These are phyloP conservation scores for Sporisorium graminicola DNA, from an alignment of 1,284 basidiomycete genomes.

Conservation along the genomic window DNA sequence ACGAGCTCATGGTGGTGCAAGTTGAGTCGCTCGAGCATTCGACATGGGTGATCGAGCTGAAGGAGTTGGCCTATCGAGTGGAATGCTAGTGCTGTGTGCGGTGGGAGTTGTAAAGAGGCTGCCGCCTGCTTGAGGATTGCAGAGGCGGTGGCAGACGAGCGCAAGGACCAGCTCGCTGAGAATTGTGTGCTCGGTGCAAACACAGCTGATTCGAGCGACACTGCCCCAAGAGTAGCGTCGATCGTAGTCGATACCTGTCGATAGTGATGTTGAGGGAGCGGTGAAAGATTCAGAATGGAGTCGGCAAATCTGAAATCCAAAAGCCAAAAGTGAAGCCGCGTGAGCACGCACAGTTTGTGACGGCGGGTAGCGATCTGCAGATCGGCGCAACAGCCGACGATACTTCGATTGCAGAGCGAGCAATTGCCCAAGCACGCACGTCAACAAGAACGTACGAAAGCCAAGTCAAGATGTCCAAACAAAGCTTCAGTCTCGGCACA, in stretches of 20 bases:
- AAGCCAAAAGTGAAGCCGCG: not conserved
- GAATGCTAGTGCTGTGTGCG: not conserved
- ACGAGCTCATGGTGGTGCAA: constrained; percentile 36
- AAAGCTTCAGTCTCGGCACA: not conserved
- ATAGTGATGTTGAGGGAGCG: not conserved
- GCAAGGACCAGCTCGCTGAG: not conserved
- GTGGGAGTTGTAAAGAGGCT: not conserved
- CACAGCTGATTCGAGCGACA: not conserved
- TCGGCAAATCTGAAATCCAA: not conserved
- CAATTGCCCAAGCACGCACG: not conserved
- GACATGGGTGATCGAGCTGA: constrained; percentile 15
- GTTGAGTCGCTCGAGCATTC: not conserved
- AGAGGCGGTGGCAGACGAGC: not conserved
- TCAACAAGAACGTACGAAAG: not conserved
- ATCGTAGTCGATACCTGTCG: not conserved
- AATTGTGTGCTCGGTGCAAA: too few relatives aligned
- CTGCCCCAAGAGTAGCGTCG: too few relatives aligned
- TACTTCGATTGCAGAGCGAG: not conserved
- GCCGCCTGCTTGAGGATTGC: not conserved
- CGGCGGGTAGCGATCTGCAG: constrained; percentile 1
- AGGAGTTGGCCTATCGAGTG: not conserved
- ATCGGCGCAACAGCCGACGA: constrained; percentile 2
- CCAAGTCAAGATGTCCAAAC: not conserved
- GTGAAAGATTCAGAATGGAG: not conserved
- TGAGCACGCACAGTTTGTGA: not conserved